These are phyloP conservation scores for Mrakia blollopis DNA, from an alignment of 768 basidiomycete species.

Conservation along the genomic window DNA sequence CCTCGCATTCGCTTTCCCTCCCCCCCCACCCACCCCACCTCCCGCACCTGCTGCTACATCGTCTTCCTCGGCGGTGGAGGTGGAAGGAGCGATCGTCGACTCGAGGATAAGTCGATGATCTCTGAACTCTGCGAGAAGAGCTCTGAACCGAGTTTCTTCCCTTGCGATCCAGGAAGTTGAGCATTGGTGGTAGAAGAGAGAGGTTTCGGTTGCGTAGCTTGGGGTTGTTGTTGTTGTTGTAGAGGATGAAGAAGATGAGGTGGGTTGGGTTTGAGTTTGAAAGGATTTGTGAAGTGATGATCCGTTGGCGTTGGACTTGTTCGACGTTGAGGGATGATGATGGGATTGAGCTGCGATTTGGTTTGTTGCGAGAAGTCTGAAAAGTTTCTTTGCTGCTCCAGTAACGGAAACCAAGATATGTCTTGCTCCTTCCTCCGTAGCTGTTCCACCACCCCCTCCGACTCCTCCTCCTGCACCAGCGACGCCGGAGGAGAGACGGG, in stretches of 20 bases:
- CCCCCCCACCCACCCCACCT: constrained; percentile 40
- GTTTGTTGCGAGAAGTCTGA: constrained; percentile 54
- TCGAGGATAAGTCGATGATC: constrained; percentile 81
- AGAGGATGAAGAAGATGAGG: constrained; percentile 34
- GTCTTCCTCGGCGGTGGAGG: constrained; percentile 30
- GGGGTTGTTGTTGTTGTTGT: constrained; percentile 55
- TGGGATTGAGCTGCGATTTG: constrained; percentile 40
- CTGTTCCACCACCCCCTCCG: constrained; percentile 44
- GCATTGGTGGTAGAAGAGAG: constrained; percentile 44
- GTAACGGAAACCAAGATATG: constrained; percentile 80
- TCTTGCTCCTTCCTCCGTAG: constrained; percentile 67
- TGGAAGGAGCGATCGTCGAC: constrained; percentile 36
- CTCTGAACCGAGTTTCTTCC: constrained; percentile 74
- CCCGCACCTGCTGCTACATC: constrained; percentile 44
- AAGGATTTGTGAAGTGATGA: too few relatives aligned
- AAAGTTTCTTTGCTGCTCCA: constrained; percentile 76
- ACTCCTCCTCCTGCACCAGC: not conserved
- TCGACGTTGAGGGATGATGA: not conserved
- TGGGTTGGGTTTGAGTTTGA: constrained; percentile 32
- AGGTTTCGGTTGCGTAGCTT: constrained; percentile 54
- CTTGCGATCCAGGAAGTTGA: constrained; percentile 81
- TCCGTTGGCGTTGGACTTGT: not conserved
- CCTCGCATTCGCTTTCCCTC: constrained; percentile 47
- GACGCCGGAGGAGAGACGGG: constrained; percentile 34
- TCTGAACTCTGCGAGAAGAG: constrained; percentile 79